Conservation (phyloP, 2,329 filamentous ascomycete species). For the Acrocalymma vagum region DNA sequence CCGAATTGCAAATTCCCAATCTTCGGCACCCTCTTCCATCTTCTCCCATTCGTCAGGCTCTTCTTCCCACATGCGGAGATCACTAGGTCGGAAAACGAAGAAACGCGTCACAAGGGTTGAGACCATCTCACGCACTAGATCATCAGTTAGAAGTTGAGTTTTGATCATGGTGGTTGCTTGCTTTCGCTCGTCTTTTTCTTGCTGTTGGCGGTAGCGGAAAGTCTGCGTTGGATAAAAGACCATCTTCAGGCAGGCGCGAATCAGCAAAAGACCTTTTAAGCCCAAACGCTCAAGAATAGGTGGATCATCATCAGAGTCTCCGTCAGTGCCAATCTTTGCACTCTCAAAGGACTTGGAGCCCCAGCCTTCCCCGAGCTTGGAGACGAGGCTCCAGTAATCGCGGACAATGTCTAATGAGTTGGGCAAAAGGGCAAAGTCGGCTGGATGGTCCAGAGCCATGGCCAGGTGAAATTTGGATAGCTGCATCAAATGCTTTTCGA, state of each 20-base stretch:
- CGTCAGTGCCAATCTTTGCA: constrained; percentile 55
- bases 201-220: constrained; percentile 81
- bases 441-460: constrained; percentile 81
- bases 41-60: constrained; percentile 97
- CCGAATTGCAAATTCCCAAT: constrained; percentile 89
- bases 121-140: constrained; percentile 82
- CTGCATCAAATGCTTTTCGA: constrained; percentile 90
- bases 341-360: constrained; percentile 58
- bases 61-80: constrained; percentile 91
- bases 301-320: constrained; percentile 57
- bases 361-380: constrained; percentile 78
- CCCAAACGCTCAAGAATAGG: constrained; percentile 79
- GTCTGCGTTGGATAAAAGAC: constrained; percentile 81
- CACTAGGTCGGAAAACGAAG: constrained; percentile 84
- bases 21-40: constrained; percentile 81
- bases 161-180: constrained; percentile 75
- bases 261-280: constrained; percentile 81
- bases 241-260: constrained; percentile 85
- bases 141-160: constrained; percentile 75
- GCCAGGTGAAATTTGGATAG: constrained; percentile 91
- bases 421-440: constrained; percentile 83
- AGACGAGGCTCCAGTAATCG: constrained; percentile 86
- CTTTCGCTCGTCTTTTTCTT: constrained; percentile 79
- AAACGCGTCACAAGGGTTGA: constrained; percentile 86
- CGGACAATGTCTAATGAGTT: constrained; percentile 79